Conservation (phyloP, 257 asterid genomes). For the Ajuga chamaepitys region DNA sequence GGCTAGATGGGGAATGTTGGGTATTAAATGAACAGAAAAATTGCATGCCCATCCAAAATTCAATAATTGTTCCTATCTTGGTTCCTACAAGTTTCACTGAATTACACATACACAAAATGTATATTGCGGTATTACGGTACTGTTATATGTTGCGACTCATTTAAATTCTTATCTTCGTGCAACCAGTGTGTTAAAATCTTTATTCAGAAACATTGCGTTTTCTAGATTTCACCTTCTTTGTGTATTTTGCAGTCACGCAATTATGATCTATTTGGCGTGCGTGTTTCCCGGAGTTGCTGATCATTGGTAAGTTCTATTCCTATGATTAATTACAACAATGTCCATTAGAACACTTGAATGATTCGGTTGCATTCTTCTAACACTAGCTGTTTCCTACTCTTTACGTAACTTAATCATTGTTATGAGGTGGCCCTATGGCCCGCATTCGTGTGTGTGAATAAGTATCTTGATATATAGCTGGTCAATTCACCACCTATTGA, state of each 20-base stretch:
- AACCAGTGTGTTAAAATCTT: not conserved
- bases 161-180: not conserved
- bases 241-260: constrained; percentile 71
- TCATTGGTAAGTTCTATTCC: constrained; percentile 67
- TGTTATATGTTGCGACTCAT: not conserved
- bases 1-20: no score
- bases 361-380: no score
- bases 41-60: no score
- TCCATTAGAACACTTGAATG: not conserved
- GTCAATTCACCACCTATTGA: no score
- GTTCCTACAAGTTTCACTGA: no score
- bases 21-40: no score
- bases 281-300: constrained; percentile 89
- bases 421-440: not conserved
- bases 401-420: not conserved
- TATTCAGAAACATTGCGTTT: not conserved
- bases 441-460: no score
- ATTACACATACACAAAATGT: not conserved
- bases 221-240: not conserved
- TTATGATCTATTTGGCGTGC: constrained; percentile 62
- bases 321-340: not conserved
- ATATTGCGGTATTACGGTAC: constrained; percentile 25
- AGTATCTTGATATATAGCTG: no score
- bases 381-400: not conserved
- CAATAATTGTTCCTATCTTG: no score